Conservation (phyloP, 2,329 filamentous ascomycete genomes). For the Ophiostoma fasciatum region DNA sequence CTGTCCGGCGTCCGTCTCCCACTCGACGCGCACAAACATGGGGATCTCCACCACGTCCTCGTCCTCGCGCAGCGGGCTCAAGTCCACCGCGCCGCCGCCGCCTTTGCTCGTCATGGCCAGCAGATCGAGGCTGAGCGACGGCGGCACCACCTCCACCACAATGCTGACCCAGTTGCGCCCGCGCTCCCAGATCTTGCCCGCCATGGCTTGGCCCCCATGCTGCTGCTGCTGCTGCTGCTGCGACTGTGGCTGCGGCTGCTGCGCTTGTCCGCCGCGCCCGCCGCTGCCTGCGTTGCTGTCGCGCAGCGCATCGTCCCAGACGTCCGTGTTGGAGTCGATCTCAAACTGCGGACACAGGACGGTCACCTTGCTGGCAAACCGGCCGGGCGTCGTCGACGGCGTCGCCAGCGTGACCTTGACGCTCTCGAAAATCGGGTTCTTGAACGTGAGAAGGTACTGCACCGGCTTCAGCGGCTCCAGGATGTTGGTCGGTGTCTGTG, state of each 20-base stretch:
- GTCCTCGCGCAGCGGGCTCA: constrained; percentile 37
- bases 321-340: constrained; percentile 78
- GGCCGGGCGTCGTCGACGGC: constrained; percentile 61
- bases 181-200: constrained; percentile 91
- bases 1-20: constrained; percentile 54
- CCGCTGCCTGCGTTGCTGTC: constrained; percentile 26
- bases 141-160: constrained; percentile 74
- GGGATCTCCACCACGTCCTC: constrained; percentile 72
- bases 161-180: constrained; percentile 93
- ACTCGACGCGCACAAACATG: constrained; percentile 84
- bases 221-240: constrained; percentile 29
- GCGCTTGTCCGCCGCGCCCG: constrained; percentile 33
- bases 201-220: constrained; percentile 50
- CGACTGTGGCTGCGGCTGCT: neutral
- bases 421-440: constrained; percentile 85
- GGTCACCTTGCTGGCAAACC: constrained; percentile 67
- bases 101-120: constrained; percentile 15
- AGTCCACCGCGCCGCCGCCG: constrained; percentile 18
- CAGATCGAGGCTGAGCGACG: constrained; percentile 30
- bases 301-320: constrained; percentile 76
- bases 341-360: constrained; percentile 91
- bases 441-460: constrained; percentile 80
- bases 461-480: constrained; percentile 45
- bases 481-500: constrained; percentile 15
- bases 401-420: constrained; percentile 81